Percentiles rank a stretch among this genome's conserved stretches.
Conservation (phyloP, 345 rosid genomes). For the Moricandia moricandioides region DNA sequence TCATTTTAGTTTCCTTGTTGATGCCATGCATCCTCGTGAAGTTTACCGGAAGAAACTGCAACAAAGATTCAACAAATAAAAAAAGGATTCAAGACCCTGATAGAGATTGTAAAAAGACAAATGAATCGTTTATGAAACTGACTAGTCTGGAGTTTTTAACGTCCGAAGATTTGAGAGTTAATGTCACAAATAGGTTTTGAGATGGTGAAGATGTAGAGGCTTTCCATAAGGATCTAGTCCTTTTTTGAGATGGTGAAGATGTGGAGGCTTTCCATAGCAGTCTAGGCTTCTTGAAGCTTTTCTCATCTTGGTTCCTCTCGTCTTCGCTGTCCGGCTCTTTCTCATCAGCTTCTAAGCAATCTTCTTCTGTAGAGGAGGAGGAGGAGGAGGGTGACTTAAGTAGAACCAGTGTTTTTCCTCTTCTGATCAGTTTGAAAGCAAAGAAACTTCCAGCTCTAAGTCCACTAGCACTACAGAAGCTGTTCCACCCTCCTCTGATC, state of each 20-base stretch:
- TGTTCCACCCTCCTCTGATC: neutral
- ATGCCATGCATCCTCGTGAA: slow-evolving; percentile 11
- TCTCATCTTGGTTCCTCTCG: neutral
- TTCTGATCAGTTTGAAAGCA: slow-evolving; percentile 10
- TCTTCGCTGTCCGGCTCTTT: neutral
- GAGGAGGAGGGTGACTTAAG: neutral
- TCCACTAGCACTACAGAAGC: slow-evolving; percentile 13
- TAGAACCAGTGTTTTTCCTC: slow-evolving; percentile 13
- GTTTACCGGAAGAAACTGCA: slow-evolving; percentile 16
- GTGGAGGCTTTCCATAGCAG: neutral
- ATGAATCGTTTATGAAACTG: slow-evolving; percentile 9
- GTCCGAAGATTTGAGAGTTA: neutral
- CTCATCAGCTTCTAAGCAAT: neutral
- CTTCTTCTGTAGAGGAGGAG: neutral
- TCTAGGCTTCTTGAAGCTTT: neutral
- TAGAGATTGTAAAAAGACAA: neutral
- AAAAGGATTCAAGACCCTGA: neutral
- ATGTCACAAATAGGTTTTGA: slow-evolving; percentile 15
- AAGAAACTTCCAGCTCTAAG: neutral
- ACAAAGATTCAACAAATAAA: neutral
- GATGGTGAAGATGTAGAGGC: slow-evolving; percentile 13
- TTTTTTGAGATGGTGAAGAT: slow-evolving; percentile 10
- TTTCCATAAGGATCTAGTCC: neutral
- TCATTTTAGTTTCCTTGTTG: slow-evolving; percentile 1
- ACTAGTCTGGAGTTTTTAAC: neutral